Base-by-base conservation (phyloP, 345 rosid species). In the Brassica rapa region DNA sequence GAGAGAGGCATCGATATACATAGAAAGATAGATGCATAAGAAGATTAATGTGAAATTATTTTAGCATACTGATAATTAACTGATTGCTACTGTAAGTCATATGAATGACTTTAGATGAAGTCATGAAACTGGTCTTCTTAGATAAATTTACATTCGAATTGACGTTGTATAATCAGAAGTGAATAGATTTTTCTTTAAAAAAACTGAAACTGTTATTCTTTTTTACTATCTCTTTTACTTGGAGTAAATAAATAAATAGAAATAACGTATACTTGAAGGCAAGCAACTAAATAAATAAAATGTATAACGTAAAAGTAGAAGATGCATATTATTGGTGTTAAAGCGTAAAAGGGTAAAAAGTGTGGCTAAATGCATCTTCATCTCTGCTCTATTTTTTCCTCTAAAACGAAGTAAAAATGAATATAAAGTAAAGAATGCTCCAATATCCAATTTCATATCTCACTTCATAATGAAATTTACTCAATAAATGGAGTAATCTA, bases 21-120 rank as follows among this genome's bases (percentile, higher is more conserved):
- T 21, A 57, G 27, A 23, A 23, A 23, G 12, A 12, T 51, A 8
- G 5, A 70, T 46, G 30, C 60, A 62, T 16, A 56, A 24, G 53
- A 73, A 74, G 39, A 25, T 5, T 39, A 19, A 16, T 66, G 59
- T 41, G 79, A 41, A 41, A 41, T 67, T 15, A 57, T 57, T 27
- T 27, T 9, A 75, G 21, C 23, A 59, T 19, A 32, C 12, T 70
- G 65, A 6, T 29, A 5, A 12, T 37, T 65, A 65, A 16, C 23
- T 37, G 32, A 59, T 49, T 68, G n/a, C 60, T 33, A 29, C 62
- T 51, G 30, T 68, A 7, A 25, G 43, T 23, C 43, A 69, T 15
- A 53, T 69, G 72, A 51, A 29, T 9, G n/a, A 69, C 23, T 51
- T 29, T 27, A 29, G 8, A 29, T 53, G 21, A 19, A 19, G 21